Conservation (phyloP, 2,329 filamentous ascomycete species). For the Fusarium proliferatum region DNA sequence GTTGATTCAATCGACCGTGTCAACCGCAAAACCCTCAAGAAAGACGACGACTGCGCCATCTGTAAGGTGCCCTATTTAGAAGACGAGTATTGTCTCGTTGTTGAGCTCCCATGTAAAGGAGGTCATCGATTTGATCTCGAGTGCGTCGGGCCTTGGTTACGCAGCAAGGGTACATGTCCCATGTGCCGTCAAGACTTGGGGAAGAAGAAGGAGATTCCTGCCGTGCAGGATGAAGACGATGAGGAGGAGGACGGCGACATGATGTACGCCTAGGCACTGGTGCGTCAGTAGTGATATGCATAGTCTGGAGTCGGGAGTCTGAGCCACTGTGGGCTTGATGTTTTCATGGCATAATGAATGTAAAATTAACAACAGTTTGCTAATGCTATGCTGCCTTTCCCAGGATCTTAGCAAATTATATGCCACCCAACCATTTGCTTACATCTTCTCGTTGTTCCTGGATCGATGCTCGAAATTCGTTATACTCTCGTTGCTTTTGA, state of each 20-base stretch:
- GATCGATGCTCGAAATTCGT: background rate
- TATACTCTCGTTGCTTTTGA: constrained; percentile 37
- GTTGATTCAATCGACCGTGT: constrained; percentile 71
- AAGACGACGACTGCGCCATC: constrained; percentile 69
- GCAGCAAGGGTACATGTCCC: constrained; percentile 72
- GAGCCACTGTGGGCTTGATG: constrained; percentile 21
- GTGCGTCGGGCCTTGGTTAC: constrained; percentile 73
- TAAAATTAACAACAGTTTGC: constrained; percentile 4
- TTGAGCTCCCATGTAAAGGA: constrained; percentile 71
- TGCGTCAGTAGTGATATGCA: constrained; percentile 21
- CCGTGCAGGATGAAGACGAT: constrained; percentile 57
- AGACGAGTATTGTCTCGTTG: constrained; percentile 71
- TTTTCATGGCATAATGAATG: constrained; percentile 13
- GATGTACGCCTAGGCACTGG: constrained; percentile 51
- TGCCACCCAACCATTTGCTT: background rate
- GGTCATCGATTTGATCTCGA: constrained; percentile 73
- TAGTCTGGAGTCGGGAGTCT: constrained; percentile 47
- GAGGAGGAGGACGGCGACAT: constrained; percentile 66
- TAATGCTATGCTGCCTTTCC: background rate
- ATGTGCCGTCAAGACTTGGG: constrained; percentile 71
- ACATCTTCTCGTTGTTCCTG: background rate
- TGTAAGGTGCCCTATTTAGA: constrained; percentile 71
- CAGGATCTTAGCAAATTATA: background rate
- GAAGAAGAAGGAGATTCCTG: constrained; percentile 62
- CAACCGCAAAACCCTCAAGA: constrained; percentile 59